Percentiles rank a stretch among this genome's conserved stretches.
Evolutionary conservation across 2,329 filamentous ascomycete species (phyloP).

Genomic region (Ceratocystis ficicola): DNA sequence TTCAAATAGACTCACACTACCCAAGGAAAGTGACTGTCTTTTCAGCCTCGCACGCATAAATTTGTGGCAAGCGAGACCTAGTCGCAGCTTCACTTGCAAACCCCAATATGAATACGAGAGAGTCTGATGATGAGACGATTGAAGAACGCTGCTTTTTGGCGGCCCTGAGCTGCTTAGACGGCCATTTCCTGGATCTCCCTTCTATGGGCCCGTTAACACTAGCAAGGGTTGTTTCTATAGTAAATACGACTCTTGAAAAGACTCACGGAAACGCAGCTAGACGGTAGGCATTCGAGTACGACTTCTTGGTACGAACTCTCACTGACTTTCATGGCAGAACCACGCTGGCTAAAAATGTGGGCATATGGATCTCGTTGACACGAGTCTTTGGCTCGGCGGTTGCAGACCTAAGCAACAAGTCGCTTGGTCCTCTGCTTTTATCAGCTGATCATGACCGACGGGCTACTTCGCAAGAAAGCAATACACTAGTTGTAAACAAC

Average conservation of each 20-base stretch:
- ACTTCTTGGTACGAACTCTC: neutral
- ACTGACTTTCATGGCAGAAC: slow-evolving; percentile 34
- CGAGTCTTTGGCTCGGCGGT: slow-evolving; percentile 50
- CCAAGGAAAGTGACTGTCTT: too few relatives aligned
- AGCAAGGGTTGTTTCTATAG: slow-evolving; percentile 43
- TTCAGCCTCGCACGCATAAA: too few relatives aligned
- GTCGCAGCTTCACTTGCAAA: slow-evolving; percentile 5
- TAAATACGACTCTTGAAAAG: slow-evolving; percentile 50
- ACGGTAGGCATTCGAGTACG: slow-evolving; percentile 33
- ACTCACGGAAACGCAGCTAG: slow-evolving; percentile 50
- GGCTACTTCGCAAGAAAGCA: slow-evolving; percentile 50
- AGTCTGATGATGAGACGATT: slow-evolving; percentile 37
- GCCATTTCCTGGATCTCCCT: slow-evolving; percentile 46
- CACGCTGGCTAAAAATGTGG: slow-evolving; percentile 48
- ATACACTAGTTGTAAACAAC: slow-evolving; percentile 50
- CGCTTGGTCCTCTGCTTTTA: slow-evolving; percentile 43
- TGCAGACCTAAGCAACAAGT: slow-evolving; percentile 47
- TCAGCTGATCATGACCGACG: slow-evolving; percentile 44
- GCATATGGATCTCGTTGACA: slow-evolving; percentile 53
- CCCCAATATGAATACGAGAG: slow-evolving; percentile 4
- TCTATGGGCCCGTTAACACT: slow-evolving; percentile 46
- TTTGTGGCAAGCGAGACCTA: neutral
- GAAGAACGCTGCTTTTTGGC: slow-evolving; percentile 52
- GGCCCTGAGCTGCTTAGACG: slow-evolving; percentile 49
- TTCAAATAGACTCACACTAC: too few relatives aligned